Evolutionary conservation across 306 rosid species (phyloP).

Genomic region (Malus sylvestris): DNA sequence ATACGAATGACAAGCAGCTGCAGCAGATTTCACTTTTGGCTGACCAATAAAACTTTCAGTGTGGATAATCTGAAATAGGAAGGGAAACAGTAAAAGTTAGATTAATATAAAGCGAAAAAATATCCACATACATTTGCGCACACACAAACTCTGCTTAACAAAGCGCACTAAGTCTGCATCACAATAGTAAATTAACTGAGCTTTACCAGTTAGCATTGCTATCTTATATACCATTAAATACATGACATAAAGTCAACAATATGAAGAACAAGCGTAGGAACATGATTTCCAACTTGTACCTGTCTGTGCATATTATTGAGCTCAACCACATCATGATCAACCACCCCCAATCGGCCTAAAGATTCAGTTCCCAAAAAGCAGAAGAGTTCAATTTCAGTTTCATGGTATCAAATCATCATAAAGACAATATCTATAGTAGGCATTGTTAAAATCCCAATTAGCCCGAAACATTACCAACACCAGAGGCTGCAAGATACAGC

Average conservation of each 20-base stretch:
- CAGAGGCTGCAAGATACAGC: slow-evolving; percentile 82
- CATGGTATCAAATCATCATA: not conserved
- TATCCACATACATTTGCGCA: not conserved
- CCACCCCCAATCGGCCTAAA: slow-evolving; percentile 72
- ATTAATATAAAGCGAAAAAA: not conserved
- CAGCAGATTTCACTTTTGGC: slow-evolving; percentile 91
- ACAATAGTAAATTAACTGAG: not conserved
- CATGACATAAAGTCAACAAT: not conserved
- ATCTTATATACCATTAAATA: not conserved
- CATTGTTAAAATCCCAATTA: not conserved
- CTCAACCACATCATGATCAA: slow-evolving; percentile 94
- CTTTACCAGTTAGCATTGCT: not conserved
- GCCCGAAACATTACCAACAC: slow-evolving; percentile 54
- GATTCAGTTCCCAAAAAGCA: not conserved
- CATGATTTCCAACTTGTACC: slow-evolving; percentile 33
- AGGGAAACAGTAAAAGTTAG: not conserved
- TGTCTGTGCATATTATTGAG: slow-evolving; percentile 95
- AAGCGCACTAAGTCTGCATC: not conserved
- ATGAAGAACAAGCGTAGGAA: not conserved
- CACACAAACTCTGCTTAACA: not conserved
- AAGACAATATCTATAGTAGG: not conserved
- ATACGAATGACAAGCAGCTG: slow-evolving; percentile 71
- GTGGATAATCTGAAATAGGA: slow-evolving; percentile 61
- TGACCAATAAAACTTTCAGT: slow-evolving; percentile 80
- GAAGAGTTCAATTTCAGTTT: not conserved